These are phyloP conservation scores for Irpex sp. DNA, from an alignment of 1,284 basidiomycete genomes.

Conservation along the genomic window DNA sequence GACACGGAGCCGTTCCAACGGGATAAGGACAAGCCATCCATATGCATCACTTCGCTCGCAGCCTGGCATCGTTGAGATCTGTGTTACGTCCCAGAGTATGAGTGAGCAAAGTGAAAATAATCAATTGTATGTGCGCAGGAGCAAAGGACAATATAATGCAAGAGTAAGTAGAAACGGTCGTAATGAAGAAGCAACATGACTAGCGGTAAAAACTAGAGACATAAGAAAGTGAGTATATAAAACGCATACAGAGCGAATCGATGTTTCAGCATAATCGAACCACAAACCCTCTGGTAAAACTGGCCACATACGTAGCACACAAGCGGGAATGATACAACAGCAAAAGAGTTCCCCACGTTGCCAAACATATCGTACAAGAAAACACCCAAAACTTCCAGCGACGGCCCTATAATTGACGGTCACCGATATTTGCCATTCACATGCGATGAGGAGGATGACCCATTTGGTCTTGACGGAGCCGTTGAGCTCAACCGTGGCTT, in stretches of 20 bases:
- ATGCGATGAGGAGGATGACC: constrained; percentile 25
- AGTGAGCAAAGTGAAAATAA: no score
- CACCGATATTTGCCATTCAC: constrained; percentile 30
- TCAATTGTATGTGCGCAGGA: no score
- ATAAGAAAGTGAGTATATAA: no score
- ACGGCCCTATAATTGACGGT: constrained; percentile 10
- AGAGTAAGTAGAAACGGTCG: no score
- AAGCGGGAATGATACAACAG: not conserved
- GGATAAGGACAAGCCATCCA: constrained; percentile 26
- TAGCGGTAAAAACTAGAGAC: no score
- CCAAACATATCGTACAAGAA: not conserved
- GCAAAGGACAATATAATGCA: no score
- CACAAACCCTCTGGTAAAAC: not conserved
- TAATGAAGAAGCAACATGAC: no score
- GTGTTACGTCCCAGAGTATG: no score
- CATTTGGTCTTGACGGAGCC: constrained; percentile 18
- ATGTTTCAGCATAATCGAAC: not conserved
- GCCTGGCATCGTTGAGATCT: no score
- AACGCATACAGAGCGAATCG: not conserved
- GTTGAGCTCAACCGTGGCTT: constrained; percentile 26
- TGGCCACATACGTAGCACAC: not conserved
- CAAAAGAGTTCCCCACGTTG: not conserved
- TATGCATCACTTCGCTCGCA: constrained; percentile 54
- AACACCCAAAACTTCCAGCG: not conserved
- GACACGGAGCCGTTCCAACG: constrained; percentile 28